A percentile compares a stretch with the other conserved stretches of the same genome.
These are phyloP conservation scores for Eustoma russellianum DNA, from an alignment of 257 asterid species.

Conservation along the genomic window DNA sequence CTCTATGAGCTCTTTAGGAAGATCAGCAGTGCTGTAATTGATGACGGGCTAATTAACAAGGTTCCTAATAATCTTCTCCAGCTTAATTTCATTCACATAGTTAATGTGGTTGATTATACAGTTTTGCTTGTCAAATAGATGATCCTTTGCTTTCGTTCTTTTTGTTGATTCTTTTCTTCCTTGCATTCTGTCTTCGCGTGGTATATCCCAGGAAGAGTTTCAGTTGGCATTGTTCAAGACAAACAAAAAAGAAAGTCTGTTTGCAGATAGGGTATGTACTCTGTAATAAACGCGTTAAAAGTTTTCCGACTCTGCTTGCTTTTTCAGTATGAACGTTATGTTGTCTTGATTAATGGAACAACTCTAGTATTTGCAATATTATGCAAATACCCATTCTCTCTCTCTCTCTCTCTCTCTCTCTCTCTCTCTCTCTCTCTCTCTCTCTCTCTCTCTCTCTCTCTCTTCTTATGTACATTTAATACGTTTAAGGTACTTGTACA, in stretches of 20 bases:
- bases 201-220: constrained; percentile 79
- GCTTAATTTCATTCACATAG: not conserved
- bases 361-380: too few species aligned
- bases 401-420: too few species aligned
- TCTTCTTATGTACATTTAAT: too few species aligned
- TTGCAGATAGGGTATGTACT: constrained; percentile 84
- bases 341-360: too few species aligned
- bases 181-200: constrained; percentile 8
- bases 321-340: too few species aligned
- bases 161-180: constrained; percentile 2
- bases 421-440: too few species aligned
- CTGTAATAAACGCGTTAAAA: not conserved
- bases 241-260: constrained; percentile 89
- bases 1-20: constrained; percentile 93
- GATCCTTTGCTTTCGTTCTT: not conserved
- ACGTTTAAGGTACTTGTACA: not conserved
- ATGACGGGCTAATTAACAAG: constrained; percentile 97
- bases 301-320: not conserved
- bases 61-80: constrained; percentile 18
- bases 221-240: constrained; percentile 96
- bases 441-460: too few species aligned
- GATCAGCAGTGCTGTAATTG: constrained; percentile 98
- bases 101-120: too few species aligned
- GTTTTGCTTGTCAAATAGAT: not conserved
- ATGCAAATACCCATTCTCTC: too few species aligned